These are phyloP conservation scores for Gnomoniopsis smithogilvyi DNA, from an alignment of 2,329 filamentous ascomycete genomes.

Conservation along the genomic window DNA sequence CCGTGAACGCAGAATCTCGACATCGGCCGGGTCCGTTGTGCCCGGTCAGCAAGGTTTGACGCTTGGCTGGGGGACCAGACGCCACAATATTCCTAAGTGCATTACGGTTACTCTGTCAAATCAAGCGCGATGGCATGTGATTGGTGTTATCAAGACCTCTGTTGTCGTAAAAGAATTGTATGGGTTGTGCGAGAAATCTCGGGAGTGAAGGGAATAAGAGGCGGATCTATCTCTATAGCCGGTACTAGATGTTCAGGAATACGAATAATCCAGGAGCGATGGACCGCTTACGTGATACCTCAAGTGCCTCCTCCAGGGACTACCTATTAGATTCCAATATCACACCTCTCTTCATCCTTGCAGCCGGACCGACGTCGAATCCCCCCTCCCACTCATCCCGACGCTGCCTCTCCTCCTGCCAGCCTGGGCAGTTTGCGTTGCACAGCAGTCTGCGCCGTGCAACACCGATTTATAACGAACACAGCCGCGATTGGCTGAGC, in stretches of 20 bases:
- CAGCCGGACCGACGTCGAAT: background rate
- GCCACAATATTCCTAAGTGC: slow-evolving; percentile 1
- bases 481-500: slow-evolving; percentile 5
- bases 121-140: background rate
- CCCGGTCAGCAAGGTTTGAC: slow-evolving; percentile 1
- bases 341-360: background rate
- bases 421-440: slow-evolving; percentile 16
- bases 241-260: no score
- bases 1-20: background rate
- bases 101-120: background rate
- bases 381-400: background rate
- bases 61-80: slow-evolving; percentile 1
- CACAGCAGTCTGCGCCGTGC: slow-evolving; percentile 8
- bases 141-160: background rate
- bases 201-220: background rate
- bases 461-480: slow-evolving; percentile 13
- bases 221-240: background rate
- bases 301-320: no score
- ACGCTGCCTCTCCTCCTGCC: background rate
- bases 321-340: background rate
- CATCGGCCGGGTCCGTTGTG: slow-evolving; percentile 13
- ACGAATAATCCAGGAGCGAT: no score
- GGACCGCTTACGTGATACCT: no score
- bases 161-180: background rate
- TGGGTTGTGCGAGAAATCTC: background rate